Evolutionary conservation across 2,329 filamentous ascomycete species (phyloP).

Genomic region (Sordariomycetes sp.): DNA sequence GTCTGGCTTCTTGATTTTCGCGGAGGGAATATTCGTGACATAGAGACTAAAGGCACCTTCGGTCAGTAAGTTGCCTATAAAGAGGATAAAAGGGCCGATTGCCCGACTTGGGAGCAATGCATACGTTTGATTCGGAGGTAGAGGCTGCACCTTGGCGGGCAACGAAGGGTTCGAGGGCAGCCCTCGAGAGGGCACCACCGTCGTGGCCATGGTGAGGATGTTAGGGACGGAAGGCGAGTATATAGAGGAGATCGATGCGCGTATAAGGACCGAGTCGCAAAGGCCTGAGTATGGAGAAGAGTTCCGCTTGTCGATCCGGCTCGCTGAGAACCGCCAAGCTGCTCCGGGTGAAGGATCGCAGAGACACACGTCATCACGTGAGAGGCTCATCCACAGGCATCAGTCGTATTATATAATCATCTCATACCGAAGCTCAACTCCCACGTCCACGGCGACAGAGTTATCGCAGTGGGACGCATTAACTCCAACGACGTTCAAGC

Average conservation of each 20-base stretch:
- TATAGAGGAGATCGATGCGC: background rate
- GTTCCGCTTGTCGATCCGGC: background rate
- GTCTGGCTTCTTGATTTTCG: conserved; percentile 83
- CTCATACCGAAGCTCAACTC: too few species aligned
- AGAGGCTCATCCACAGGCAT: too few species aligned
- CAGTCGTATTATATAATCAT: too few species aligned
- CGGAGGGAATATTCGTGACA: conserved; percentile 69
- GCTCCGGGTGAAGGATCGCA: too few species aligned
- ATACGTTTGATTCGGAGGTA: conserved; percentile 65
- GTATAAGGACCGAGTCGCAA: background rate
- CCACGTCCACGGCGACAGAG: too few species aligned
- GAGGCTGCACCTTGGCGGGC: conserved; percentile 36
- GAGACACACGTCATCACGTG: too few species aligned
- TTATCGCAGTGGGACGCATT: too few species aligned
- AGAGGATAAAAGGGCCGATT: background rate
- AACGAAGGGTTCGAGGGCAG: conserved; percentile 26
- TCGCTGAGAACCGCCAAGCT: background rate
- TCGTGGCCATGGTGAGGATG: conserved; percentile 17
- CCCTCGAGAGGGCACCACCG: conserved; percentile 21
- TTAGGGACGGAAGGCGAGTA: background rate
- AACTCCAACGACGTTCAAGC: too few species aligned
- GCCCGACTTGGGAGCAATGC: conserved; percentile 17
- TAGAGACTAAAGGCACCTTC: conserved; percentile 52
- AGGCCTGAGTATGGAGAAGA: background rate
- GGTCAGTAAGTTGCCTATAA: background rate